Conservation (phyloP, 225 moss, liverwort and hornwort species). For the Polytrichum formosum region DNA sequence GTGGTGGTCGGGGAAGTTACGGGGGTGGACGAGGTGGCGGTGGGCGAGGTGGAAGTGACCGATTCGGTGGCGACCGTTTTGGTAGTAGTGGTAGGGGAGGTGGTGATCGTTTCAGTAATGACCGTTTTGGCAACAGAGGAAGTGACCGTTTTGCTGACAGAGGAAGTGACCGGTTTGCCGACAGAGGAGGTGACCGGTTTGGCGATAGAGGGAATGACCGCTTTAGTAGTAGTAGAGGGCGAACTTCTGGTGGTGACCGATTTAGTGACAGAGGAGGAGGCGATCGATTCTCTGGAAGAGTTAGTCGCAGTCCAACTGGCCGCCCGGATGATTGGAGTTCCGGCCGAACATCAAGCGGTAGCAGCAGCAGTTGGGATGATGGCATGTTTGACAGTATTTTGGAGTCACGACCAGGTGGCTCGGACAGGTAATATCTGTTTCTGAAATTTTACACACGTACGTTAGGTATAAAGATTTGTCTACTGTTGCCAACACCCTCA, state of each 20-base stretch:
- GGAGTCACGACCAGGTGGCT: conserved; percentile 6
- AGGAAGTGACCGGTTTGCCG: conserved; percentile 10
- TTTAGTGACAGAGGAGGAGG: conserved; percentile 18
- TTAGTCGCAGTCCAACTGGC: conserved; percentile 22
- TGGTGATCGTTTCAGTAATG: conserved; percentile 14
- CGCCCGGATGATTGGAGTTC: conserved; percentile 27
- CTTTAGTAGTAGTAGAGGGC: conserved; percentile 7
- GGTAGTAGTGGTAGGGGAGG: background rate
- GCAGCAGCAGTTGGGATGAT: conserved; percentile 17
- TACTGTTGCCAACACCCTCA: background rate
- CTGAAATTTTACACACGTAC: background rate
- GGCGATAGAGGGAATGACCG: conserved; percentile 8
- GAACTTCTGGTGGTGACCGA: background rate
- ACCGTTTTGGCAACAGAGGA: conserved; percentile 15
- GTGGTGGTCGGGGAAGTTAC: conserved; percentile 48
- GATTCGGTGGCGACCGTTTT: conserved; percentile 13
- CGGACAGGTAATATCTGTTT: conserved; percentile 21
- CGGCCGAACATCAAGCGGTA: background rate
- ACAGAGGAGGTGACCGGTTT: conserved; percentile 17
- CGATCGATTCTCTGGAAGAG: conserved; percentile 28
- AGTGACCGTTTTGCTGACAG: conserved; percentile 9
- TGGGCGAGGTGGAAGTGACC: conserved; percentile 38
- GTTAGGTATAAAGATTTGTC: background rate
- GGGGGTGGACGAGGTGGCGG: conserved; percentile 31
- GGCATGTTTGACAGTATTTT: conserved; percentile 18